Evolutionary conservation across 2,329 filamentous ascomycete species (phyloP), one percentile per base, ranked within the genome.

Genomic region (Epichloe sibirici): DNA sequence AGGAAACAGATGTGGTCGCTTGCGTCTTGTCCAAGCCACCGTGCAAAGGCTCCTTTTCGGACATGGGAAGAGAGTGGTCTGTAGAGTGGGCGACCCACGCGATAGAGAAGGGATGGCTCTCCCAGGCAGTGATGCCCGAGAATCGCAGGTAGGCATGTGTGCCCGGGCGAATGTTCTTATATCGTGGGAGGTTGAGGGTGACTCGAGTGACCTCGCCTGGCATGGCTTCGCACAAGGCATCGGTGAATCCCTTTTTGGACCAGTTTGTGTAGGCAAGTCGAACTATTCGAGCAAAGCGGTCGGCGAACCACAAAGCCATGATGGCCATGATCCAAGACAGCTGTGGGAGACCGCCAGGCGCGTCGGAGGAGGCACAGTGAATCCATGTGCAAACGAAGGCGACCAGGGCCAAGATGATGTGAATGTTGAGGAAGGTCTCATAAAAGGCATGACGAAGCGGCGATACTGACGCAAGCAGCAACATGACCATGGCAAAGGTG

Each of bases 391-490:
- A 84, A 53, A 79, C 74, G 49, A 96, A 78, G 47, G 75, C 73
- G 51, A 88, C 64, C 38, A 85, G 67, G 40, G 84, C 89, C 49
- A 95, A 71, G 39, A 87, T 67, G 59, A 95, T 90, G 70, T 97
- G 93, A 34, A 85, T 70, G 65, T 87, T 88, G 61, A 97, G 78
- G 71, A 98, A 98, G 1, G 89, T 94, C 71, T 98, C 93, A 72
- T 98, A 98, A 66, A 95, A 96, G 40, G 90, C 90, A 68, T 96
- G 91, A 56, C 93, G 84, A 49, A 98, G 65, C 0, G 90, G 85
- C 2, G 89, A 91, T 51, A 86, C 72, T 9, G 89, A 85, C 31
- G 85, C 73, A 49, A 95, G 62, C 51, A 86, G 63, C 45, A 97
- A 74, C 45, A 86, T 65, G 42, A 79, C 60, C 64, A 95, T 78